Percentiles rank a stretch among this genome's conserved stretches.
Evolutionary conservation across 2,329 filamentous ascomycete species (phyloP).

Genomic region (Aspergillaceae sp.): DNA sequence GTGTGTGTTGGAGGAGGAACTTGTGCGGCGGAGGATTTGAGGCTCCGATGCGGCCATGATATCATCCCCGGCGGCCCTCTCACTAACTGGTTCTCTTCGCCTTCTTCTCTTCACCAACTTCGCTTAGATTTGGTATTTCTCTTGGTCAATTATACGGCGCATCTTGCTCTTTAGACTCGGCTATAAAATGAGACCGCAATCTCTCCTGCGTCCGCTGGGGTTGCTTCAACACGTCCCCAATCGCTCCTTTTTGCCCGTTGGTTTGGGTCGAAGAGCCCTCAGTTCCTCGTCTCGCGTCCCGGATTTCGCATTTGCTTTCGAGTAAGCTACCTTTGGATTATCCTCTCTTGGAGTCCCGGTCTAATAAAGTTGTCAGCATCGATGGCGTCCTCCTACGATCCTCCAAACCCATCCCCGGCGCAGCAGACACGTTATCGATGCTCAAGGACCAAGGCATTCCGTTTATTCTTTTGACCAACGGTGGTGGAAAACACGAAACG

Average conservation of each 20-base stretch:
- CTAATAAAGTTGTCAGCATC: slow-evolving; percentile 48
- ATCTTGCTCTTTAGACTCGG: not conserved
- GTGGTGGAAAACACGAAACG: slow-evolving; percentile 74
- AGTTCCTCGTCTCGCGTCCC: slow-evolving; percentile 22
- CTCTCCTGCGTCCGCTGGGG: slow-evolving; percentile 17
- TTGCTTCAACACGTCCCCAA: slow-evolving; percentile 17
- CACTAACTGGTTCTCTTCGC: not conserved
- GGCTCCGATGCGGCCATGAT: slow-evolving; percentile 1
- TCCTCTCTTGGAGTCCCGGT: not conserved
- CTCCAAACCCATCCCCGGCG: slow-evolving; percentile 68
- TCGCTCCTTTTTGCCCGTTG: slow-evolving; percentile 10
- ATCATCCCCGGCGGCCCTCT: not conserved
- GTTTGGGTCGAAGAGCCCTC: slow-evolving; percentile 14
- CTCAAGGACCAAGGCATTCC: slow-evolving; percentile 70
- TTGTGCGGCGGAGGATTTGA: not conserved
- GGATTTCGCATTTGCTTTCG: slow-evolving; percentile 39
- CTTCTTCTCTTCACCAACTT: not conserved
- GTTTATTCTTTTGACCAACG: slow-evolving; percentile 93
- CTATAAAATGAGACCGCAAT: slow-evolving; percentile 18
- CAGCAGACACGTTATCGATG: slow-evolving; percentile 61
- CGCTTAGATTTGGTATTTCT: not conserved
- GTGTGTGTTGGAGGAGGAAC: not conserved
- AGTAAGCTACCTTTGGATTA: slow-evolving; percentile 25
- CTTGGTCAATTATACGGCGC: not conserved
- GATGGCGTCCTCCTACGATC: slow-evolving; percentile 91